Percentiles rank a stretch among this genome's conserved stretches.
phyloP scores from a whole-genome alignment of 306 rosid genomes.

The Cucumis hystrix region DNA sequence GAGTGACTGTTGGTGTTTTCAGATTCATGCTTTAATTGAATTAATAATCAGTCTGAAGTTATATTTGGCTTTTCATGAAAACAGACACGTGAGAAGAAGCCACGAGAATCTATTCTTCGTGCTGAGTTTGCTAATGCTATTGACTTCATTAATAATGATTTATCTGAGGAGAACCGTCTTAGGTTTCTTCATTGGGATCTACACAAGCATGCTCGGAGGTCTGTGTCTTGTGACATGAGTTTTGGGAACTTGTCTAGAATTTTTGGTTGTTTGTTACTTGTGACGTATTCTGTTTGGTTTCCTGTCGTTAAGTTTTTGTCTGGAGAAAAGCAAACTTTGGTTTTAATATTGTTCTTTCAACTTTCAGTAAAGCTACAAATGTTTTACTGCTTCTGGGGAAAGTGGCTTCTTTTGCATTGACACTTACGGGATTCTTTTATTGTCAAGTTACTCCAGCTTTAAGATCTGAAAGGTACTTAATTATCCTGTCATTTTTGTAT shows the following conservation, averaged over 20 bases:
- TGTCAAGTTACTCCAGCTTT: slow-evolving; percentile 37
- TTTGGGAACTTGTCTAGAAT: slow-evolving; percentile 16
- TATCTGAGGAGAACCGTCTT: slow-evolving; percentile 45
- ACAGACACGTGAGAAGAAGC: slow-evolving; percentile 74
- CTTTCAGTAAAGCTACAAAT: slow-evolving; percentile 56
- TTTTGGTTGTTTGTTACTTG: not conserved
- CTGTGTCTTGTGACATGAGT: slow-evolving; percentile 10
- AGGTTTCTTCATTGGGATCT: slow-evolving; percentile 94
- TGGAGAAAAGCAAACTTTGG: not conserved
- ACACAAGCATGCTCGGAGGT: slow-evolving; percentile 51
- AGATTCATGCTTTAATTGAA: not conserved
- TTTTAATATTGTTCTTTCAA: slow-evolving; percentile 1
- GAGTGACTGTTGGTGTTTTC: not conserved
- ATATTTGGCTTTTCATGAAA: slow-evolving; percentile 1
- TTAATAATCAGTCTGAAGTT: not conserved
- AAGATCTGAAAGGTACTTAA: slow-evolving; percentile 21
- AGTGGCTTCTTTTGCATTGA: slow-evolving; percentile 64
- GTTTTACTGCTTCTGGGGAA: slow-evolving; percentile 62
- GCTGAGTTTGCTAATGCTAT: slow-evolving; percentile 82
- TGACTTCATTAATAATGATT: slow-evolving; percentile 47
- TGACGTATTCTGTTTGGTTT: not conserved
- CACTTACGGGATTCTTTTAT: slow-evolving; percentile 72
- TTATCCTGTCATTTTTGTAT: slow-evolving; percentile 36
- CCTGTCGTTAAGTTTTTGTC: not conserved
- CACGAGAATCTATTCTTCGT: slow-evolving; percentile 85